Evolutionary conservation across 441 rosid species (phyloP), one percentile per base, ranked within the genome.

Genomic region (Syzygium malaccense): DNA sequence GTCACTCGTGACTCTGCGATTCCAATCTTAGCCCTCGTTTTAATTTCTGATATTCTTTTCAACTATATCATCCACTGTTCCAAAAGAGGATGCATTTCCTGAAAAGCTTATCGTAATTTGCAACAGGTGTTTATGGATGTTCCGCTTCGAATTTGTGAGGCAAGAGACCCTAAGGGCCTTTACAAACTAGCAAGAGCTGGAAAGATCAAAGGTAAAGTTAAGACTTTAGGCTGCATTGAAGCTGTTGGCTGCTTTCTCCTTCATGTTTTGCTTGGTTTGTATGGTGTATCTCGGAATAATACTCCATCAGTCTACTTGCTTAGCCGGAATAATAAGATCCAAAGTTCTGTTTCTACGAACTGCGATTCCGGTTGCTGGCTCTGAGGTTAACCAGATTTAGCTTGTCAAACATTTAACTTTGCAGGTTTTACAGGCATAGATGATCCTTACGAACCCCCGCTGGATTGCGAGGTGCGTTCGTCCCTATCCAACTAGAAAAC

Each of bases 141-240:
- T 66, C 89, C 97, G 17, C 94, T 94, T 62, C 90, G 91, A 55
- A 92, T 94, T 87, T 95, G 97, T 26, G 97, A 95, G 94, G 92
- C 92, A 14, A 94, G 96, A 90, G 97, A 95, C 89, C 95, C 96
- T 41, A 94, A 95, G 90, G 97, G 96, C 75, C 92, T 94, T 80
- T 94, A 95, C 92, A 94, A 93, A 89, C 96, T 94, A 78, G 97
- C 96, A 75, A 93, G 97, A 85, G 96, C 96, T 58, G 96, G 97
- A 85, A 95, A 94, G 92, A 94, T 95, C 90, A 94, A 93, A 93
- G 96, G 96, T 94, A 32, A 37, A 41, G 57, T 79, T 28, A 85
- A 26, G 48, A 33, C 26, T 68, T 11, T 68, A 15, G 48, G 51
- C 51, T 45, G 83, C 83, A 41, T 37, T 45, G 83, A 51, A 5